Percentiles rank a stretch among this genome's conserved stretches.
phyloP scores from a whole-genome alignment of 192 early-diverging fungal genomes.

The Ambispora gerdemannii region DNA sequence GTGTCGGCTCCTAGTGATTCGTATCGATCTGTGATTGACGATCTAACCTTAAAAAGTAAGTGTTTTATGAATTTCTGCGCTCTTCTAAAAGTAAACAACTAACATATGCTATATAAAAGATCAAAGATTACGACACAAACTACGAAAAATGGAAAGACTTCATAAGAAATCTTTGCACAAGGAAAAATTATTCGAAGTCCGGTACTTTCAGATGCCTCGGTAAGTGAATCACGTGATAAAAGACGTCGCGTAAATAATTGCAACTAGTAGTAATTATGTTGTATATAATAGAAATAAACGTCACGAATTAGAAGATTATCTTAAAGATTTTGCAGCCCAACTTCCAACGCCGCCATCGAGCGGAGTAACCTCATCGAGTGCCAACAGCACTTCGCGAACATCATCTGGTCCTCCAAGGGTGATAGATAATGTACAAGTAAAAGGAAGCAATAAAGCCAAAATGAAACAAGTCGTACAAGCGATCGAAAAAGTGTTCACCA shows the following conservation, averaged over 20 bases:
- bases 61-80: too few species aligned
- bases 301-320: slow-evolving; percentile 24
- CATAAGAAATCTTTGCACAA: slow-evolving; percentile 9
- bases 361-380: background rate
- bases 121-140: slow-evolving; percentile 21
- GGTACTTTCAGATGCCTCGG: slow-evolving; percentile 30
- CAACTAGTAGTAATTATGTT: background rate
- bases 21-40: slow-evolving; percentile 24
- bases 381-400: background rate
- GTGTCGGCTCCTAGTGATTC: background rate
- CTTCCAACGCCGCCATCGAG: slow-evolving; percentile 1
- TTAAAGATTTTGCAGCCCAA: slow-evolving; percentile 28
- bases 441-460: slow-evolving; percentile 18
- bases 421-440: background rate
- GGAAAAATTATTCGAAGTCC: slow-evolving; percentile 29
- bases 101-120: slow-evolving; percentile 1
- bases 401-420: background rate
- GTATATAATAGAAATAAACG: slow-evolving; percentile 4
- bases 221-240: background rate
- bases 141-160: slow-evolving; percentile 9
- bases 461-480: slow-evolving; percentile 7
- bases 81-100: background rate
- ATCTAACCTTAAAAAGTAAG: slow-evolving; percentile 25
- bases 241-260: background rate
- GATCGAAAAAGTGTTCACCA: background rate